Evolutionary conservation across 805 yeast genomes (phyloP), one percentile per base, ranked within the genome.

Genomic region (Candida ipomoeae): DNA sequence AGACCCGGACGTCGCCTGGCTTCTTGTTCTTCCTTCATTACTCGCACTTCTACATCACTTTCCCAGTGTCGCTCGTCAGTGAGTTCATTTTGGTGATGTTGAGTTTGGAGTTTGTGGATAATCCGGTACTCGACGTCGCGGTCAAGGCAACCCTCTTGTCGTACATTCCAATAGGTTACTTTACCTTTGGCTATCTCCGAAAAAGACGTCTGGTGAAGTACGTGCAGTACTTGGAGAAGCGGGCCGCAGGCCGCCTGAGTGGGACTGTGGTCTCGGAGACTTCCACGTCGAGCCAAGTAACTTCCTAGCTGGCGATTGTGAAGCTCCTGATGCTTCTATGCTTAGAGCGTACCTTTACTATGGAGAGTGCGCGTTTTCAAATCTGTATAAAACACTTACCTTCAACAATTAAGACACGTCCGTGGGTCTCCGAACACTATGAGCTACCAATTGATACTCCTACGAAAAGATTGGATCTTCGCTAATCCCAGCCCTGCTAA

Each of bases 151-250:
- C 59, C 2, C 55, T 73, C 26, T 53, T 72, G 45, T 45, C 55
- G 6, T 73, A 73, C 49, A 57, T 71, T 13, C 78, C 78, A 1
- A 51, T 65, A 5, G 71, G 65, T 1, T 73, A 70, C 54, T 63
- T 64, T 33, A 52, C 65, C 3, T 72, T 74, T 70, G 61, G 59
- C 11, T 62, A 69, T 53, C 57, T 73, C 23, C 54, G 54, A 17
- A 31, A 40, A 3, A 54, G 69, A 43, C 62, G 56, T 47, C 32
- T 40, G 4, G 48, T 39, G 17, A 62, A 55, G 48, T 70, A 65
- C 48, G 51, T 51, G 35, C 51, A 52, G 40, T 58, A 58, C 29
- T 57, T 66, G 49, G 56, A 50, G 29, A 67, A 60, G 49, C 46
- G 63, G 40, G 53, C 52, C n/a, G 42, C 46, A 17, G 59, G 58